Evolutionary conservation across 352 stramenopile species (phyloP).

Genomic region (Elongisporangium anandrum): DNA sequence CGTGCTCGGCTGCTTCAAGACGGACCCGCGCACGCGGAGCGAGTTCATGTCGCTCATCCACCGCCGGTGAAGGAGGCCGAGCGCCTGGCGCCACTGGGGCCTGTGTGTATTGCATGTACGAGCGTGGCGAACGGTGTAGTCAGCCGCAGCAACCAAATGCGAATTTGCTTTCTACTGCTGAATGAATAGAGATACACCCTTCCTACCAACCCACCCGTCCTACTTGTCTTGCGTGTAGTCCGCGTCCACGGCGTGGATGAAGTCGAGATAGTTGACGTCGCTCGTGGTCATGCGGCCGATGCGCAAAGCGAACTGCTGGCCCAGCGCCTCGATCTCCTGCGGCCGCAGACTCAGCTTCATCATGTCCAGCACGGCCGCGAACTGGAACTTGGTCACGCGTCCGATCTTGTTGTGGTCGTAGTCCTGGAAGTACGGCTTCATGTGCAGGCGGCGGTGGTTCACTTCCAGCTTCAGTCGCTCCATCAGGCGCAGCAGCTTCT

Average conservation of each 20-base stretch:
- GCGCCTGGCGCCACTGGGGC: no score
- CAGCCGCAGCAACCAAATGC: conserved; percentile 30
- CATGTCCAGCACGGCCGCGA: conserved; percentile 78
- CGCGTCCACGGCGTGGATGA: conserved; percentile 72
- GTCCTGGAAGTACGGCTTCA: conserved; percentile 88
- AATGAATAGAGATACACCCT: conserved; percentile 33
- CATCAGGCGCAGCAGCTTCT: conserved; percentile 35
- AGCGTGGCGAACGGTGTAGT: conserved; percentile 36
- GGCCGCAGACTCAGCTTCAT: conserved; percentile 62
- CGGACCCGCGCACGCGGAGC: conserved; percentile 83
- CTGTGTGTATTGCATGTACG: conserved; percentile 3
- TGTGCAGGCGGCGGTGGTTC: conserved; percentile 61
- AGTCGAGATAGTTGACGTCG: conserved; percentile 77
- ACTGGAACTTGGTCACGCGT: conserved; percentile 79
- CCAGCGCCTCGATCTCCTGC: conserved; percentile 47
- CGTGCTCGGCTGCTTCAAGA: conserved; percentile 96
- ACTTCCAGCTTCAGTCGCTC: conserved; percentile 48
- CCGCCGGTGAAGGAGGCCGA: conserved; percentile 45
- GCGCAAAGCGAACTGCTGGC: conserved; percentile 44
- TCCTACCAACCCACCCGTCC: conserved; percentile 25
- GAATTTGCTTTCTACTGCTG: conserved; percentile 38
- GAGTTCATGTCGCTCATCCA: conserved; percentile 90
- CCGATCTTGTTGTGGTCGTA: conserved; percentile 77
- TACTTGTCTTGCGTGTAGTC: conserved; percentile 45
- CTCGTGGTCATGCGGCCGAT: conserved; percentile 44